Percentiles rank a stretch among this genome's conserved stretches.
phyloP scores from a whole-genome alignment of 305 asterid species.

The Rubia balearica region DNA sequence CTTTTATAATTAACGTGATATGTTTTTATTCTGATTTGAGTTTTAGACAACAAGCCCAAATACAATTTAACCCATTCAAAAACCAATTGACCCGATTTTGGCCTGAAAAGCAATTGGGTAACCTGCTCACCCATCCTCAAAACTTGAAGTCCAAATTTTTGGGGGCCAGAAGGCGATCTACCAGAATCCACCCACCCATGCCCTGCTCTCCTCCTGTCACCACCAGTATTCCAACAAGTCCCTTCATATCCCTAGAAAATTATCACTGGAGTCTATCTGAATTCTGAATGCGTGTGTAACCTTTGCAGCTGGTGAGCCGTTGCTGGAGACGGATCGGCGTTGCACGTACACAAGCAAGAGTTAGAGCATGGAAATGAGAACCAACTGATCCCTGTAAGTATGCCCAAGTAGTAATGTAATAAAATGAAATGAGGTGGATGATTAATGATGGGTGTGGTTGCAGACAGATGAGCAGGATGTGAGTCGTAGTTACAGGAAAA shows the following conservation, averaged over 20 bases:
- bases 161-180: constrained; percentile 60
- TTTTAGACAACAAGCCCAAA: too few species aligned
- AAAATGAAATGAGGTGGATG: too few species aligned
- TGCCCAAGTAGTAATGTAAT: too few species aligned
- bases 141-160: constrained; percentile 48
- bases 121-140: constrained; percentile 54
- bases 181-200: constrained; percentile 25
- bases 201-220: background rate
- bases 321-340: constrained; percentile 32
- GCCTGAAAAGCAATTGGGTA: too few species aligned
- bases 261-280: too few species aligned
- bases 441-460: background rate
- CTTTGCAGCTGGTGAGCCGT: background rate
- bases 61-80: too few species aligned
- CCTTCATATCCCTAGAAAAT: too few species aligned
- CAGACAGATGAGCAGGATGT: constrained; percentile 36
- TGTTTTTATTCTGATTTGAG: too few species aligned
- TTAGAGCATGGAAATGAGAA: constrained; percentile 4
- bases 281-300: too few species aligned
- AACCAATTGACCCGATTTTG: too few species aligned
- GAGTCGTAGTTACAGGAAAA: constrained; percentile 48
- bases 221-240: too few species aligned
- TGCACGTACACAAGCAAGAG: constrained; percentile 27
- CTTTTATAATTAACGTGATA: too few species aligned
- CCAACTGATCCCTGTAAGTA: constrained; percentile 36